Conservation (phyloP, 140 eudicot species). For the Eryngium alpinum region DNA sequence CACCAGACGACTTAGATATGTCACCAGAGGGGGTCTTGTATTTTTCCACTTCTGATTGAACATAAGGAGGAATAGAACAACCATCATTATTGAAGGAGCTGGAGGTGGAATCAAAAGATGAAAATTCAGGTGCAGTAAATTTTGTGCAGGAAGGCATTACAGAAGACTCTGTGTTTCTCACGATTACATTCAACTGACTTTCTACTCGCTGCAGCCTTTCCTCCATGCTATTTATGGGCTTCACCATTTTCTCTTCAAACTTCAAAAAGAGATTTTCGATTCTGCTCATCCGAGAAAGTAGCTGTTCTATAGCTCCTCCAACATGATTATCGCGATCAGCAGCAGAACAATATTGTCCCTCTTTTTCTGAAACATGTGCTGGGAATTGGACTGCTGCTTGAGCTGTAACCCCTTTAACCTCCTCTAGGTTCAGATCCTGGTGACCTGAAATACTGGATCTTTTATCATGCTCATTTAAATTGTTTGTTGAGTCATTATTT, state of each 20-base stretch:
- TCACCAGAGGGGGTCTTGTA: constrained; percentile 23
- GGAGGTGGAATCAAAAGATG: constrained; percentile 35
- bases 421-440: constrained; percentile 21
- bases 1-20: constrained; percentile 17
- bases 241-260: constrained; percentile 79
- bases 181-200: constrained; percentile 53
- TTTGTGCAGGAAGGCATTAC: constrained; percentile 27
- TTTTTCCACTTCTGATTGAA: constrained; percentile 30
- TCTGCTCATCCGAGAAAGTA: constrained; percentile 54
- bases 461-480: constrained; percentile 15
- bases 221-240: constrained; percentile 68
- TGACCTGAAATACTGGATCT: background rate
- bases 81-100: constrained; percentile 34
- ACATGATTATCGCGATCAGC: constrained; percentile 24
- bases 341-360: constrained; percentile 11
- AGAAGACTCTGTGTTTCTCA: constrained; percentile 24
- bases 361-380: constrained; percentile 16
- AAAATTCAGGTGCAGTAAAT: constrained; percentile 43
- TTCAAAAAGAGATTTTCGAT: constrained; percentile 67
- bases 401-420: constrained; percentile 6
- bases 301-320: constrained; percentile 57
- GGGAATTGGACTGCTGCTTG: constrained; percentile 16
- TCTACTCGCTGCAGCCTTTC: constrained; percentile 73
- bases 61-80: constrained; percentile 15
- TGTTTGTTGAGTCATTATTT: constrained; percentile 22